Evolutionary conservation across 176 grass and related monocot species (phyloP).

Genomic region (Aegilops speltoides): DNA sequence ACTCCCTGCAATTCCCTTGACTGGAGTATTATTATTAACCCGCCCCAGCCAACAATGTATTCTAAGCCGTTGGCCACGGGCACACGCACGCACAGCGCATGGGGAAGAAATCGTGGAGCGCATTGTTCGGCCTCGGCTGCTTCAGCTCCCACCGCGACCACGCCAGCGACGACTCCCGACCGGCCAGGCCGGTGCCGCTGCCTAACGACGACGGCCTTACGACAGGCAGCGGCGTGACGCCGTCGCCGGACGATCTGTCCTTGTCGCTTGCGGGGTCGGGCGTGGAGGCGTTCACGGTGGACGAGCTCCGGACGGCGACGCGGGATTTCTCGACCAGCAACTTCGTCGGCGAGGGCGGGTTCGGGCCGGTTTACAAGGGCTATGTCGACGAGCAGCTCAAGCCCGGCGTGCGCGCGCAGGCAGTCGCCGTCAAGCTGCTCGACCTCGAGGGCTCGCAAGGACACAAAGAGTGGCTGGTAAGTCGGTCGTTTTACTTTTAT

Average conservation of each 20-base stretch:
- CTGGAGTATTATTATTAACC: too few species aligned
- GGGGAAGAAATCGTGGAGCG: constrained; percentile 40
- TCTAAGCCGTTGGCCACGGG: not conserved
- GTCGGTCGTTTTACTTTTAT: not conserved
- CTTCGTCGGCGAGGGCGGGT: constrained; percentile 78
- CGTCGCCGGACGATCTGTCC: constrained; percentile 41
- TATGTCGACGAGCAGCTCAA: constrained; percentile 66
- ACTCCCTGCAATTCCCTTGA: too few species aligned
- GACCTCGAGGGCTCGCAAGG: constrained; percentile 70
- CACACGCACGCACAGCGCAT: not conserved
- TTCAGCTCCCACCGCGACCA: constrained; percentile 22
- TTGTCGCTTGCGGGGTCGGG: constrained; percentile 57
- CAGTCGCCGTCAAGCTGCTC: constrained; percentile 69
- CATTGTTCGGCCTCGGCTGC: constrained; percentile 42
- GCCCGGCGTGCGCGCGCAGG: constrained; percentile 54
- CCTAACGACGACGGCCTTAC: not conserved
- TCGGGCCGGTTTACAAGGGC: constrained; percentile 82
- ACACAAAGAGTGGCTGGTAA: constrained; percentile 82
- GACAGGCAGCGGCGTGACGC: not conserved
- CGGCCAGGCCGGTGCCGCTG: constrained; percentile 8
- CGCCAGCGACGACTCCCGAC: not conserved
- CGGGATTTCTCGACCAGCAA: constrained; percentile 62
- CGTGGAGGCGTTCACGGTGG: constrained; percentile 55
- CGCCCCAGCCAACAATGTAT: not conserved
- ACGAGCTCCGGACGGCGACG: constrained; percentile 53